phyloP scores from a whole-genome alignment of 169 alveolate genomes.

The Plasmodium cynomolgi region DNA sequence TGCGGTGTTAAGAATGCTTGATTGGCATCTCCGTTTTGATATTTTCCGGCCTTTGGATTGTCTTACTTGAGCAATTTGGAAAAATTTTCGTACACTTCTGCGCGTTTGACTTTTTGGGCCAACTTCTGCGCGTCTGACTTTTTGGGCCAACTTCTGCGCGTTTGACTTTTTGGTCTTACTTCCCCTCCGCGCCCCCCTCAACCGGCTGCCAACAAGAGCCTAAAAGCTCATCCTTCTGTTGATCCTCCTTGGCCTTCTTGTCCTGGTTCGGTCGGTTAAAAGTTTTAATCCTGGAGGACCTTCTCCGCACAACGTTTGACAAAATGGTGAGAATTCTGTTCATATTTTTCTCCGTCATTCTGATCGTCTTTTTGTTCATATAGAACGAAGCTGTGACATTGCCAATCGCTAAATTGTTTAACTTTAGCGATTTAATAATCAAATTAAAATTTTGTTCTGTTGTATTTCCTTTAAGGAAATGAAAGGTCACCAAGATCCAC shows the following conservation, averaged over 20 bases:
- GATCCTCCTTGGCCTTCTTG: neutral
- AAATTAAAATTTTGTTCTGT: slow-evolving; percentile 14
- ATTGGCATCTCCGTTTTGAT: neutral
- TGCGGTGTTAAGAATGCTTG: neutral
- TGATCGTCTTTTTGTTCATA: slow-evolving; percentile 55
- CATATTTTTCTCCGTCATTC: slow-evolving; percentile 38
- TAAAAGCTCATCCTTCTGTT: slow-evolving; percentile 35
- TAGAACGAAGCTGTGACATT: slow-evolving; percentile 63
- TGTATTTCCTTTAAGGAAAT: slow-evolving; percentile 55
- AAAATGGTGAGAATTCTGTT: slow-evolving; percentile 21
- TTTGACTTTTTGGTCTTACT: neutral
- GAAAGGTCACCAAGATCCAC: slow-evolving; percentile 68
- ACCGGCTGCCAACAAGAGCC: slow-evolving; percentile 75
- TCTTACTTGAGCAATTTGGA: neutral
- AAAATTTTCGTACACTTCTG: neutral
- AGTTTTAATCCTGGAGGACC: slow-evolving; percentile 56
- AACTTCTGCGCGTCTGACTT: neutral
- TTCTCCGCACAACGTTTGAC: slow-evolving; percentile 30
- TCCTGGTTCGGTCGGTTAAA: neutral
- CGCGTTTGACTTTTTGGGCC: neutral
- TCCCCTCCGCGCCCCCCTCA: neutral
- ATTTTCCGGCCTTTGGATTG: neutral
- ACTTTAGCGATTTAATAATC: slow-evolving; percentile 30
- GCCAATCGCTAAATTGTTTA: slow-evolving; percentile 21
- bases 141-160: neutral